Conservation (phyloP, 805 yeast species). For the Ascoidea rubescens region DNA sequence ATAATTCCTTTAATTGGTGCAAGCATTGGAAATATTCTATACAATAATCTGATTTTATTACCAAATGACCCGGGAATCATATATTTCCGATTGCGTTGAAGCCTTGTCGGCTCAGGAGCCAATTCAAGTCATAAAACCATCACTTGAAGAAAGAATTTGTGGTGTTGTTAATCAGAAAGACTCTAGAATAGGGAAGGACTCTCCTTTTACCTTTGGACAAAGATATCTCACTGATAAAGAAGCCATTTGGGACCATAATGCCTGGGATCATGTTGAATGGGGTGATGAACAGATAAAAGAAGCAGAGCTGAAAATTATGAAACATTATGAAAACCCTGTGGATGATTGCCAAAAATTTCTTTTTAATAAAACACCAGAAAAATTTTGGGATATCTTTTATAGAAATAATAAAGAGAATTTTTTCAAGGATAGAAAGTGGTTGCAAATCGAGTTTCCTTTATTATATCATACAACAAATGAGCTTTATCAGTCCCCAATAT, state of each 20-base stretch:
- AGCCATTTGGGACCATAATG: slow-evolving; percentile 86
- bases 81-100: too few species aligned
- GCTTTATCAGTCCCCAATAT: slow-evolving; percentile 40
- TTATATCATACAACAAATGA: slow-evolving; percentile 66
- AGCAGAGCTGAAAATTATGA: slow-evolving; percentile 60
- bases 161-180: too few species aligned
- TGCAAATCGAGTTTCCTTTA: slow-evolving; percentile 84
- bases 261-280: slow-evolving; percentile 95
- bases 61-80: too few species aligned
- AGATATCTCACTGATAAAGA: slow-evolving; percentile 56
- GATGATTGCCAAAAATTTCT: slow-evolving; percentile 67
- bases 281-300: slow-evolving; percentile 74
- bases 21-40: too few species aligned
- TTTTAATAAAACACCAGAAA: slow-evolving; percentile 77
- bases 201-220: slow-evolving; percentile 89
- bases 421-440: slow-evolving; percentile 94
- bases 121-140: too few species aligned
- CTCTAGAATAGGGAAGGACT: slow-evolving; percentile 65
- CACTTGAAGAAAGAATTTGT: too few species aligned
- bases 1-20: too few species aligned
- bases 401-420: slow-evolving; percentile 84
- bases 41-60: too few species aligned
- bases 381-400: slow-evolving; percentile 91
- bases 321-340: slow-evolving; percentile 78
- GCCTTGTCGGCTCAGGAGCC: too few species aligned